Evolutionary conservation across 2,329 filamentous ascomycete genomes (phyloP), one percentile per base, ranked within the genome.

Genomic region (Xenosphaeropsis pyriputrescens): DNA sequence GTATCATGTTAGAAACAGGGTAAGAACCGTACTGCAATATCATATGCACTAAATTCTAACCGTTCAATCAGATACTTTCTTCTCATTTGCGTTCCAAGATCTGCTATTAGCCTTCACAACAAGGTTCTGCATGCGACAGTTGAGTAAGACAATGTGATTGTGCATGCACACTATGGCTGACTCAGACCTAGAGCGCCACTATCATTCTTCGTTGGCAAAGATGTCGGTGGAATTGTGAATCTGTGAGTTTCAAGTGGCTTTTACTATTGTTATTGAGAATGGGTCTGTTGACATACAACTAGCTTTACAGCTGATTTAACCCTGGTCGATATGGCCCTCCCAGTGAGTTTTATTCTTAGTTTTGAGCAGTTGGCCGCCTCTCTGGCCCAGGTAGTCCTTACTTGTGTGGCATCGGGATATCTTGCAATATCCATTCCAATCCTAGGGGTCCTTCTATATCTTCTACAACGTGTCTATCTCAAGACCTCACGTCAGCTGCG

Each of bases 401-500:
- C 57, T 60, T 36, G 60, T 60, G 0, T 44, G 57, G 11, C 51
- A 61, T 4, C 37, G 11, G 30, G 29, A 6, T 41, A 41, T 18
- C 19, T 39, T n/a, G 40, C 32, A 16, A 35, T 34, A 15, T 32
- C 33, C 2, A 32, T 41, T 5, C 66, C 41, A 46, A 18, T 39
- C n/a, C 14, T 41, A 16, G 18, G 37, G 18, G 8, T 41, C 13
- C 29, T 26, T 16, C 29, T 41, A 11, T 46, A 36, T 26, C 17
- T 41, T 13, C 18, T 48, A 14, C 62, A 65, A 41, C 59, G 57
- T 22, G 50, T 61, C 35, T 68, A 52, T 61, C 3, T 68, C 6
- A 55, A 61, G 4, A 68, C 64, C 4, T 66, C 63, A 2, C 60
- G 65, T 4, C 65, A 67, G 41, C 43, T 68, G 8, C 58, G 64